Evolutionary conservation across 805 yeast species (phyloP), one percentile per base, ranked within the genome.

Genomic region (Nakazawaea ernobii): DNA sequence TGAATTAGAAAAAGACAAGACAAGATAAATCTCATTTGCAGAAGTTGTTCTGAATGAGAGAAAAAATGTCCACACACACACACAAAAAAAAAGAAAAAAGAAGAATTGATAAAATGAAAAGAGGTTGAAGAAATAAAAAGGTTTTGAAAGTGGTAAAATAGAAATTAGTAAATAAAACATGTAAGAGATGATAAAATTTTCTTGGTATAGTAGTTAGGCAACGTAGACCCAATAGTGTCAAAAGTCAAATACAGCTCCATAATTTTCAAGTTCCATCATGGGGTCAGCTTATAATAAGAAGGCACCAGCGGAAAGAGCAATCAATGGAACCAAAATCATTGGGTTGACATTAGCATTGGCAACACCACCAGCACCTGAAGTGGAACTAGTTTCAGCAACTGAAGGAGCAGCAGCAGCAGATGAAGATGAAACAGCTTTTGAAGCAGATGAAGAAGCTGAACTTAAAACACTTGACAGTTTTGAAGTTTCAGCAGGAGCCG

Each of bases 381-480:
- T 33, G 11, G 40, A 33, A 32, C 30, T 28, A 13, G 42, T 32
- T 35, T 36, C 32, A 32, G 30, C 49, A 28, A 35, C 43, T 6
- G 39, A n/a, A 4, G 43, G 32, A 32, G 39, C 7, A 39, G 48
- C 24, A n/a, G 35, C 29, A 13, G 42, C n/a, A 14, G 42, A 39
- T 14, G 42, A 39, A 8, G 8, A 9, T 8, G 26, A 14, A 20
- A 32, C 24, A 24, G 37, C 43, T 8, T 43, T 15, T 14, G 46
- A 20, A 35, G 42, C 39, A 28, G 51, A 40, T 17, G 52, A 36
- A 11, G 54, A 42, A 8, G 46, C 28, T 6, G 42, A 32, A 13
- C 58, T 20, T 3, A 51, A 32, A 29, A 49, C 45, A n/a, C 46
- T 44, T 17, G 35, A 45, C n/a, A 47, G 32, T 27, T 14, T 15